Base-by-base conservation (phyloP, 441 rosid genomes). In the Gossypium davidsonii region DNA sequence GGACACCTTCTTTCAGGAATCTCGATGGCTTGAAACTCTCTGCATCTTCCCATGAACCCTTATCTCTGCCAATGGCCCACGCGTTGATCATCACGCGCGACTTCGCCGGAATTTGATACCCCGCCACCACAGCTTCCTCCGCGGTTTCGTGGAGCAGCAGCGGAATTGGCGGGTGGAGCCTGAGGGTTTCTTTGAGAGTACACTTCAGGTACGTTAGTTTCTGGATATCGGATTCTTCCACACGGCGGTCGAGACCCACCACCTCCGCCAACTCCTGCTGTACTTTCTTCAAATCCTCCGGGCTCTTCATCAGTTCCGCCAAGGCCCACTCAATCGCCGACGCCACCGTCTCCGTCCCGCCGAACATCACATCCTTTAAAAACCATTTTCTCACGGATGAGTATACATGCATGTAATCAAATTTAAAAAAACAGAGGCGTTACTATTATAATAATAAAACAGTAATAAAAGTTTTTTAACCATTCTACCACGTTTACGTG, bases 161-260 rank as follows among this genome's bases (percentile, higher is more conserved):
- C 0, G 99, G 99, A 77, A 95, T 92, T 15, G 99, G 99, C 9
- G 99, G 98, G 89, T 95, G 99, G 37, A 95, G 84, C 53, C 99
- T 82, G 17, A 95, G 83, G 11, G 93, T 90, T 73, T 95, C 99
- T 72, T 95, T 95, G 1, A 95, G 37, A 3, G 77, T 67, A 61
- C 99, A 92, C 68, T 80, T 90, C 2, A 95, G 82, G 75, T 15
- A 95, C 1, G 92, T 81, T 0, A 95, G 81, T 72, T 88, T 92
- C 0, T 95, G 95, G 0, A 95, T 61, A 76, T 95, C 96, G 48
- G 84, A 60, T 74, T 95, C 99, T 55, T 90, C 92, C 55, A 92
- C 96, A 7, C 87, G 89, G 14, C 94, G 88, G 74, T 89, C 92
- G 3, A 93, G 84, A 0, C 99, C 99, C 17, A 95, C 98, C 3